Evolutionary conservation across 2,329 filamentous ascomycete species (phyloP).

Genomic region (Penicillium sp.): DNA sequence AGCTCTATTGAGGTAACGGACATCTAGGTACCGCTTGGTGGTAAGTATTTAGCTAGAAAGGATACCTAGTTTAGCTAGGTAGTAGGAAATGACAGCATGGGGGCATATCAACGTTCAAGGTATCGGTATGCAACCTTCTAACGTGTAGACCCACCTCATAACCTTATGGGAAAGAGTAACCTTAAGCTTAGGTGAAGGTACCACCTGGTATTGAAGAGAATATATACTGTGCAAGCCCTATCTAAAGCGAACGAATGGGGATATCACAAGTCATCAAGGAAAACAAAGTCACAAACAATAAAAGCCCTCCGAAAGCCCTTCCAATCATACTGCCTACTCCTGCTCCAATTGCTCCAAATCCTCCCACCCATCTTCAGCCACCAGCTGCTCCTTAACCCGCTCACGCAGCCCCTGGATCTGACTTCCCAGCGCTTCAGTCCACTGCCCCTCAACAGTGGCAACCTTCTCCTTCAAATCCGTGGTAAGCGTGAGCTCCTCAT

Average conservation of each 20-base stretch:
- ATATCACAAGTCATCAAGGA: conserved; percentile 22
- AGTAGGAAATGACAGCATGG: too few species aligned
- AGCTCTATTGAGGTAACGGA: too few species aligned
- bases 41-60: too few species aligned
- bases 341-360: conserved; percentile 63
- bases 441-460: conserved; percentile 84
- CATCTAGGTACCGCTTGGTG: too few species aligned
- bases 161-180: too few species aligned
- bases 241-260: conserved; percentile 26
- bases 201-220: background rate
- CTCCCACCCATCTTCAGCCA: conserved; percentile 84
- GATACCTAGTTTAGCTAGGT: too few species aligned
- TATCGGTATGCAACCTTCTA: too few species aligned
- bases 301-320: background rate
- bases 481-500: conserved; percentile 72
- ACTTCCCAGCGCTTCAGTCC: conserved; percentile 82
- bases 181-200: too few species aligned
- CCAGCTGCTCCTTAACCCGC: conserved; percentile 70
- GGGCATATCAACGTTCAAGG: too few species aligned
- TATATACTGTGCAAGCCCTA: conserved; percentile 14
- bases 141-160: too few species aligned
- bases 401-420: conserved; percentile 72
- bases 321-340: conserved; percentile 34
- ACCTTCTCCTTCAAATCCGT: conserved; percentile 93
- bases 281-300: conserved; percentile 5